Evolutionary conservation across 2,329 filamentous ascomycete genomes (phyloP), one percentile per base, ranked within the genome.

Genomic region (Dichotomopilus funicola): DNA sequence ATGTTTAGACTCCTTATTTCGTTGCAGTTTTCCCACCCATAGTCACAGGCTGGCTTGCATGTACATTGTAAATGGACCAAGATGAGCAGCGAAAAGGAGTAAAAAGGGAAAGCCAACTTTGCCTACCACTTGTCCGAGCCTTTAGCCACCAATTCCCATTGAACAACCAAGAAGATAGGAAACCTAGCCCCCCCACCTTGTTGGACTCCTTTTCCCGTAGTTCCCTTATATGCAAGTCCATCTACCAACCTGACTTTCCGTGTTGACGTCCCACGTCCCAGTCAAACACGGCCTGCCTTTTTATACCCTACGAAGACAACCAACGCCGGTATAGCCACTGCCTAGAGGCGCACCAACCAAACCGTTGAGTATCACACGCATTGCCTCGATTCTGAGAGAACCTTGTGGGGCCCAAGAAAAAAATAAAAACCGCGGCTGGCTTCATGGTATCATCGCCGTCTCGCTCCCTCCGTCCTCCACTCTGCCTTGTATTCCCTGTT

Each of bases 171-270:
- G 3, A 6, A 42, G 40, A 42, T 42, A 13, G 5, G 9, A 42
- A 27, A 27, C 19, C 19, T 27, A 27, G n/a, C n/a, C n/a, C n/a
- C n/a, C n/a, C n/a, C n/a, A n/a, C n/a, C n/a, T n/a, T n/a, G n/a
- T n/a, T n/a, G n/a, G n/a, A n/a, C 19, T 27, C 19, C 19, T 27
- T 27, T 27, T 27, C 19, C 19, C 19, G 3, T 27, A 27, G 19
- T 27, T 45, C 45, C 42, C 42, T 36, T 51, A 51, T 52, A 59
- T 56, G 58, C 53, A 56, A 52, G 45, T 38, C 47, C 50, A 44
- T 36, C 53, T 40, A 40, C 44, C 19, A 59, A 53, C 55, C 52
- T n/a, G 55, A 45, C 49, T 35, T 38, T 10, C 47, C 43, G 11
- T 33, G n/a, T 19, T 8, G 34, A 31, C 53, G 35, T 11, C 0